Evolutionary conservation across 768 basidiomycete species (phyloP), one percentile per base, ranked within the genome.

Genomic region (Dictyophora rubrovolvata): DNA sequence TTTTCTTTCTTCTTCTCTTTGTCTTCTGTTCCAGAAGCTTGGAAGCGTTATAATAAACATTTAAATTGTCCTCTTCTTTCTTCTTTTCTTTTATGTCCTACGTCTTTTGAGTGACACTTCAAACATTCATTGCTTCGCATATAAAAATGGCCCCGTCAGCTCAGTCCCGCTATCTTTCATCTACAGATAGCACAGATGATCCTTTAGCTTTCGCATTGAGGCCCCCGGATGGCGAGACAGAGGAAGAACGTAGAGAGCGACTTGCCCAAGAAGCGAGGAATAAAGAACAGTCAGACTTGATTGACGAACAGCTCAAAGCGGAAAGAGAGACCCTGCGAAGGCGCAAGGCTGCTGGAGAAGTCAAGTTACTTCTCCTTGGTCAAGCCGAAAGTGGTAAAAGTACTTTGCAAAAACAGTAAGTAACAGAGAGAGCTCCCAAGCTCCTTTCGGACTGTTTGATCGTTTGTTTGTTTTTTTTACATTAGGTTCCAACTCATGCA

Each of bases 321-420:
- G 89, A 92, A 66, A 78, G 82, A 59, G 85, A 86, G 68, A 77
- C 75, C 54, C 65, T 82, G 59, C 84, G 79, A 69, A 81, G 77
- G 67, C 79, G 75, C 53, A 88, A 81, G 69, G 78, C 82, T 64
- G 47, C 49, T 20, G 57, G 57, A 17, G 87, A 89, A 69, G 87
- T 91, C 62, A 64, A 89, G 85, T 71, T 88, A 48, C 71, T 89
- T n/a, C 76, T 89, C 58, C 77, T 90, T 33, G 87, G 87, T 17
- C 87, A 90, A 66, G 86, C 87, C 60, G 87, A 87, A 69, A 83
- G 82, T 72, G 87, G 87, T 37, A 87, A 88, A 67, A 84, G 84
- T 34, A 87, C 85, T 3, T 77, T 88, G 51, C 85, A 86, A 70
- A 87, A 87, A 67, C 86, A 86, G 66, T 65, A 28, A 34, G 56